Evolutionary conservation across 2,329 filamentous ascomycete genomes (phyloP).

Genomic region (Aspergillus pseudonomiae): DNA sequence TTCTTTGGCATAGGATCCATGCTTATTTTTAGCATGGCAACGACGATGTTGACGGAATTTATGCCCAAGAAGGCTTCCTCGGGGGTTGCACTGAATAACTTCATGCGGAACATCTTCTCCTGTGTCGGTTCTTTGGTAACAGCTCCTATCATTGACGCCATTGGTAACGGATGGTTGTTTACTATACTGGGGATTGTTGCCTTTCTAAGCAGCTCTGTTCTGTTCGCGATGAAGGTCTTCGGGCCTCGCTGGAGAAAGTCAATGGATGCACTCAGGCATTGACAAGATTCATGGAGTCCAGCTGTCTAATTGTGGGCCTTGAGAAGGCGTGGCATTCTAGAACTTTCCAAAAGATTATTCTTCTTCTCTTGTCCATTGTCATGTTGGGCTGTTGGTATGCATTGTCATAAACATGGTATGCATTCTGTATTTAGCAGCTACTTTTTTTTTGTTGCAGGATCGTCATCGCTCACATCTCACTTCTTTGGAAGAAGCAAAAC

Average conservation of each 20-base stretch:
- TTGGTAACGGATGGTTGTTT: constrained; percentile 77
- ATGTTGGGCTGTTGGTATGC: background rate
- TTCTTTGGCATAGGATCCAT: constrained; percentile 77
- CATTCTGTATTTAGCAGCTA: constrained; percentile 2
- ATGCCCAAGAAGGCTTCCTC: constrained; percentile 71
- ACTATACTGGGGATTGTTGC: constrained; percentile 62
- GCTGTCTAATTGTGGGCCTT: background rate
- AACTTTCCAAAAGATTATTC: background rate
- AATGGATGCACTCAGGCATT: constrained; percentile 56
- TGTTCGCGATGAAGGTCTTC: constrained; percentile 64
- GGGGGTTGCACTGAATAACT: constrained; percentile 80
- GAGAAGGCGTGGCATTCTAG: background rate
- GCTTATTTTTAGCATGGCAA: constrained; percentile 73
- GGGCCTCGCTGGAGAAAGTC: constrained; percentile 64
- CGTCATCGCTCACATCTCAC: background rate
- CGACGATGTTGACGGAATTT: constrained; percentile 85
- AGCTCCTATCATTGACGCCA: constrained; percentile 69
- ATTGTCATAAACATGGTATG: background rate
- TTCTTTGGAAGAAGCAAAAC: background rate
- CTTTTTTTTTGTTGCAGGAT: background rate
- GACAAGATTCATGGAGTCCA: background rate
- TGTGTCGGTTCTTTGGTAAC: constrained; percentile 72
- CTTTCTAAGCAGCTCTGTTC: constrained; percentile 60
- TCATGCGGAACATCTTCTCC: constrained; percentile 75
- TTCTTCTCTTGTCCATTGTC: background rate